phyloP scores from a whole-genome alignment of 2,329 filamentous ascomycete species.

The Orbilia quercus region DNA sequence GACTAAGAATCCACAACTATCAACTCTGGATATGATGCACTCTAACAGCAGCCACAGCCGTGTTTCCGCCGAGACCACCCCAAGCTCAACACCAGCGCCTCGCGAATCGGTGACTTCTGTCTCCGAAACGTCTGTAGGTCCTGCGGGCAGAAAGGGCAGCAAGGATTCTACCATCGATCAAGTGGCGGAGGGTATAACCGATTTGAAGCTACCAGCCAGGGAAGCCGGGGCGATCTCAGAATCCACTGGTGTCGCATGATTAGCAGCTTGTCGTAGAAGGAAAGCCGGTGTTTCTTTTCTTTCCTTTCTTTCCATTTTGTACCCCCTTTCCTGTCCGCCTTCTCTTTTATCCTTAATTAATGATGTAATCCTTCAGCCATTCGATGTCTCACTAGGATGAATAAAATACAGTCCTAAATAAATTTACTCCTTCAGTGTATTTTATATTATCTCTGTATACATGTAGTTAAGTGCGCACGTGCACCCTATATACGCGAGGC shows the following conservation, averaged over 20 bases:
- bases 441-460: too few species aligned
- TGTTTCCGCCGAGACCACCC: slow-evolving; percentile 39
- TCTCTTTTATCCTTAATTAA: not conserved
- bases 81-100: slow-evolving; percentile 48
- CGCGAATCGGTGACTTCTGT: slow-evolving; percentile 49
- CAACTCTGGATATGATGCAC: slow-evolving; percentile 56
- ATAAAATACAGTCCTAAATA: too few species aligned
- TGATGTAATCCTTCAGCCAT: too few species aligned
- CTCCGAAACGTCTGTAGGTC: slow-evolving; percentile 26
- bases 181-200: slow-evolving; percentile 24
- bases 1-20: slow-evolving; percentile 65
- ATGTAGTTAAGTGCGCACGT: too few species aligned
- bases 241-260: not conserved
- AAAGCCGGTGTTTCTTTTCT: slow-evolving; percentile 10
- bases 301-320: not conserved
- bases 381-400: too few species aligned
- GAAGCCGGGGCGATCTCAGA: not conserved
- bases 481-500: too few species aligned
- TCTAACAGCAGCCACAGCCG: slow-evolving; percentile 46
- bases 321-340: not conserved
- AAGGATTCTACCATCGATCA: slow-evolving; percentile 32
- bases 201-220: slow-evolving; percentile 23
- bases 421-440: too few species aligned
- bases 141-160: slow-evolving; percentile 19
- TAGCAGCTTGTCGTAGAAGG: slow-evolving; percentile 18